Evolutionary conservation across 164 flowering plant species (phyloP), one percentile per base, ranked within the genome.

Genomic region (Berberis thunbergii): DNA sequence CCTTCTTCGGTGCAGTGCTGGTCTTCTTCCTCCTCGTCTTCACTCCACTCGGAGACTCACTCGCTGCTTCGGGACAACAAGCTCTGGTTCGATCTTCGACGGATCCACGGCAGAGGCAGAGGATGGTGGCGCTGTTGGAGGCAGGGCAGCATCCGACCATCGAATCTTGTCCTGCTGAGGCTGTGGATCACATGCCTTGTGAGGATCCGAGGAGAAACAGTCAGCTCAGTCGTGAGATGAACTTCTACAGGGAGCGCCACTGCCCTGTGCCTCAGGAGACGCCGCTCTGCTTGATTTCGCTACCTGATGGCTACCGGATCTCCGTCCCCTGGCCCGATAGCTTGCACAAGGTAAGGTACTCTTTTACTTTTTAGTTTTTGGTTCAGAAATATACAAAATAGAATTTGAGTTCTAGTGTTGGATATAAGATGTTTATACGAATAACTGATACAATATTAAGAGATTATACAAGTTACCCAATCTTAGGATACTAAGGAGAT

Each of bases 141-240:
- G 43, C 74, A 0, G 89, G 87, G 2, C 63, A 72, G 13, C 74
- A 76, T 65, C 71, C 61, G 59, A 56, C 70, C 45, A 78, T 94
- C 43, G 96, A 86, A 3, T 68, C 81, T 1, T 94, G 98, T 64
- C 76, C 88, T 0, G 80, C 80, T 2, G 96, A 85, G 1, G 75
- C 74, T 39, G 91, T 83, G n/a, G 96, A 91, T 67, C 84, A 89
- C 74, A 86, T 94, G 99, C 99, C 99, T 0, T 91, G 99, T 54
- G 99, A 91, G 73, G 96, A 94, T 76, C 99, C 97, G 2, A 70
- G 88, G 71, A 73, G 87, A 69, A 91, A 83, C 66, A 85, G 90
- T 63, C 88, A 86, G 86, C 81, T 94, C 38, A 89, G 96, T 40
- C 71, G 96, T 50, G 95, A 87, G 43, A 91, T 91, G 97, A 94